These are phyloP conservation scores for Helotiales sp. DNA, from an alignment of 2,329 filamentous ascomycete species.

Conservation along the genomic window DNA sequence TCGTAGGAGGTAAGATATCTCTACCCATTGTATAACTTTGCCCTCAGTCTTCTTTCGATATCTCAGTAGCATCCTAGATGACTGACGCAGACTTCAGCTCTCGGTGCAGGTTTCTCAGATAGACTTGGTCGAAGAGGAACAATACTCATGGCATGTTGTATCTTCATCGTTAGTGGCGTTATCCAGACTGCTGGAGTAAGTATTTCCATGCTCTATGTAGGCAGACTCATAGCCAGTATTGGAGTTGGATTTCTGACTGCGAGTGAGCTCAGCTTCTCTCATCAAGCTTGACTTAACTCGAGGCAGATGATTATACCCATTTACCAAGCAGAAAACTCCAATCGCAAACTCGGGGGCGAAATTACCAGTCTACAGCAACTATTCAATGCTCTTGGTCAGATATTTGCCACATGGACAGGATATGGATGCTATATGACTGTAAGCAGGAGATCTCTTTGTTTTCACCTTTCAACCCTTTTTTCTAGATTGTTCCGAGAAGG, in stretches of 20 bases:
- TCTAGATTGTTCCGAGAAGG: too few species aligned
- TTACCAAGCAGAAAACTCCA: conserved; percentile 75
- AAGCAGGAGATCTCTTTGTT: too few species aligned
- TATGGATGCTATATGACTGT: too few species aligned
- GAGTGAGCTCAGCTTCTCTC: conserved; percentile 9
- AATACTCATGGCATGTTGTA: conserved; percentile 43
- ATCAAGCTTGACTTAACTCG: neutral
- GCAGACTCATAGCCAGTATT: conserved; percentile 8
- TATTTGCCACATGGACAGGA: too few species aligned
- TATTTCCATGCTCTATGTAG: conserved; percentile 1
- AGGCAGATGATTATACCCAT: conserved; percentile 46
- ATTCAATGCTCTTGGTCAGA: too few species aligned
- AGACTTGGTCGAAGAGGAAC: conserved; percentile 46
- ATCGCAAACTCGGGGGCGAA: conserved; percentile 72
- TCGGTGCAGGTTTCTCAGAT: conserved; percentile 49
- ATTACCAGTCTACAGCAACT: conserved; percentile 75
- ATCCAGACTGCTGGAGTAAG: conserved; percentile 66
- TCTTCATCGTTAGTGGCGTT: conserved; percentile 46
- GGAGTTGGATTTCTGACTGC: conserved; percentile 44
- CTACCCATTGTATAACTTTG: neutral
- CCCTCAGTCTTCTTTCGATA: neutral
- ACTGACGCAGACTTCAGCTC: conserved; percentile 9
- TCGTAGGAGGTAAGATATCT: conserved; percentile 25
- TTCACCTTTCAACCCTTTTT: too few species aligned
- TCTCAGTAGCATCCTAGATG: neutral